phyloP scores from a whole-genome alignment of 1,139 yeast genomes.

The Pneumocystis carinii region DNA sequence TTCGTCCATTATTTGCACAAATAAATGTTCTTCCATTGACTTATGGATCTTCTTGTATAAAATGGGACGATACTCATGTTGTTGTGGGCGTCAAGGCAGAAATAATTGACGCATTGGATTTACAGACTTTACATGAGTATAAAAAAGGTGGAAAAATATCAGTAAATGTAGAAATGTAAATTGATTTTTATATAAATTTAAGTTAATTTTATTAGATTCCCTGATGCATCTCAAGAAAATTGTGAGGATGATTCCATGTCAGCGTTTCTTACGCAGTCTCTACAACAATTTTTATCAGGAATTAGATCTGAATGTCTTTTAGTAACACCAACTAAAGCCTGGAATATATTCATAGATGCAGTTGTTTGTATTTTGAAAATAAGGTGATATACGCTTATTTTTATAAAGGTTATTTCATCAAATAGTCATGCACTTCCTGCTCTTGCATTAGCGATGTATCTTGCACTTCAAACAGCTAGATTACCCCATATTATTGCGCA shows the following conservation, averaged over 20 bases:
- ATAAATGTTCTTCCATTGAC: background rate
- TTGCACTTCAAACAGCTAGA: background rate
- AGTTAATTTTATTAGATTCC: background rate
- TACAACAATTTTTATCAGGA: background rate
- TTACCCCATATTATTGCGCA: background rate
- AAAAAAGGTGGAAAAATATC: background rate
- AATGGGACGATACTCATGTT: background rate
- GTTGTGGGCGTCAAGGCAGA: background rate
- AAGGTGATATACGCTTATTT: background rate
- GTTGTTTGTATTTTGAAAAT: background rate
- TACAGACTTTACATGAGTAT: background rate
- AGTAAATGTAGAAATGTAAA: background rate
- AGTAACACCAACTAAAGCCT: background rate
- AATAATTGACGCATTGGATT: background rate
- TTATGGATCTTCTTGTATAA: background rate
- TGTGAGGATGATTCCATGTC: background rate
- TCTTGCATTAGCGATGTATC: background rate
- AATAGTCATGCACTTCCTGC: background rate
- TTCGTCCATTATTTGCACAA: constrained; percentile 1
- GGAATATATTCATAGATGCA: background rate
- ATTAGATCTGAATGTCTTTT: background rate
- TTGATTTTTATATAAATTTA: background rate
- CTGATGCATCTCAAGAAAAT: background rate
- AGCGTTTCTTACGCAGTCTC: background rate
- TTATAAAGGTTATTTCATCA: background rate